Evolutionary conservation across 208 protist species (phyloP).

Genomic region (Histomonas meleagridis): DNA sequence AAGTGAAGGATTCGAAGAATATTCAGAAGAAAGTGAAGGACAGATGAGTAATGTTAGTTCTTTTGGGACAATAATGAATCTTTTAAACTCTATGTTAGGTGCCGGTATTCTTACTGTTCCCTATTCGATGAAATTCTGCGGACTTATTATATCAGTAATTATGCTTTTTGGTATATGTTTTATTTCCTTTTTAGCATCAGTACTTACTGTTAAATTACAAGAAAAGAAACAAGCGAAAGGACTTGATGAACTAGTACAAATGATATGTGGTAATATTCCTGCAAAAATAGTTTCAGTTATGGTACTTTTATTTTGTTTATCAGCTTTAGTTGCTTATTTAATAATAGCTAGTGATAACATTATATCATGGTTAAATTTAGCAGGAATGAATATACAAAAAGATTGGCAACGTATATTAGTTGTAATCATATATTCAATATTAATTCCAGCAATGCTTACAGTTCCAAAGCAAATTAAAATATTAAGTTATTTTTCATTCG

Average conservation of each 20-base stretch:
- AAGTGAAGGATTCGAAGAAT: no score
- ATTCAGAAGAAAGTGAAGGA: no score
- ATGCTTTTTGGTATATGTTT: not conserved
- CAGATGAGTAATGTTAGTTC: no score
- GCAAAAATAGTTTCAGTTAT: not conserved
- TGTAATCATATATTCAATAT: not conserved
- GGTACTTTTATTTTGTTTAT: not conserved
- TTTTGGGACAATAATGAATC: slow-evolving; percentile 32
- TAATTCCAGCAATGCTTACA: not conserved
- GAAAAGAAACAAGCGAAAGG: no score
- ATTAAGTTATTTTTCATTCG: not conserved
- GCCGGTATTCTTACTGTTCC: slow-evolving; percentile 16
- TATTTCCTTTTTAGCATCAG: no score
- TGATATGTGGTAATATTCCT: no score
- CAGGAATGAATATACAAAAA: not conserved
- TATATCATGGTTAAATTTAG: not conserved
- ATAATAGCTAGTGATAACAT: not conserved
- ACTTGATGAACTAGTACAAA: no score
- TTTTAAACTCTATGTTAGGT: not conserved
- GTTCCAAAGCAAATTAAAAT: not conserved
- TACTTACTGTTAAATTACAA: no score
- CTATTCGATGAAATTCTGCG: not conserved
- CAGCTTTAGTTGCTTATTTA: not conserved
- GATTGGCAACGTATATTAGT: not conserved
- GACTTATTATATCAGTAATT: not conserved